Evolutionary conservation across 1,284 basidiomycete species (phyloP), one percentile per base, ranked within the genome.

Genomic region (Mycena sp.): DNA sequence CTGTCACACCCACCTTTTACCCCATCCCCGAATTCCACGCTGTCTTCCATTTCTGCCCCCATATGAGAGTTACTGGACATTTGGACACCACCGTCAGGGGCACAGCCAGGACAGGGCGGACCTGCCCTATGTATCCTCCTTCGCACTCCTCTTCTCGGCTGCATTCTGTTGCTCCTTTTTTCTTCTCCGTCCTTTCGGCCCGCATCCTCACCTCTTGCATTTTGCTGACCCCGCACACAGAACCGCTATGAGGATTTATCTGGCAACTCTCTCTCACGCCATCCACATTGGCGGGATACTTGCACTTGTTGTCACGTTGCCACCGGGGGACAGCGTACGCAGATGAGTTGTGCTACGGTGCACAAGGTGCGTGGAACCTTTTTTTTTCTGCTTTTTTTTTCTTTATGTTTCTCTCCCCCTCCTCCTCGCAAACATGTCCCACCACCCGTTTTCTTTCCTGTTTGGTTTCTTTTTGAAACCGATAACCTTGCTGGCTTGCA

Each of bases 101-200:
- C 44, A 46, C 17, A 26, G 41, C 41, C 41, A 44, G 41, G 41
- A 44, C 41, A 44, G 41, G 41, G 21, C 41, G 41, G 26, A 46
- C 44, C 29, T 44, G 41, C 41, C 21, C 44, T 46, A 46, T 26
- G 44, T 46, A 46, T 46, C 44, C 44, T 46, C 44, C 26, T 46
- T 46, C 10, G 44, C 44, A 46, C 41, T 44, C 41, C 19, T 25
- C 41, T 44, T 44, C 41, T 44, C 21, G 44, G 44, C 26, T 46
- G 26, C 25, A 16, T 29, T 46, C 44, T 26, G 12, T 46, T 29
- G 25, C 26, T 14, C 23, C 25, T 28, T 26, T 46, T 29, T 46
- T 46, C 44, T 46, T 46, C 44, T 46, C 41, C 41, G 41, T 46
- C 44, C 26, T 46, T 46, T 46, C 41, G 44, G 5, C 44, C 44